Base-by-base conservation (phyloP, 371 early-diverging fungal species). In the Blakeslea trispora region DNA sequence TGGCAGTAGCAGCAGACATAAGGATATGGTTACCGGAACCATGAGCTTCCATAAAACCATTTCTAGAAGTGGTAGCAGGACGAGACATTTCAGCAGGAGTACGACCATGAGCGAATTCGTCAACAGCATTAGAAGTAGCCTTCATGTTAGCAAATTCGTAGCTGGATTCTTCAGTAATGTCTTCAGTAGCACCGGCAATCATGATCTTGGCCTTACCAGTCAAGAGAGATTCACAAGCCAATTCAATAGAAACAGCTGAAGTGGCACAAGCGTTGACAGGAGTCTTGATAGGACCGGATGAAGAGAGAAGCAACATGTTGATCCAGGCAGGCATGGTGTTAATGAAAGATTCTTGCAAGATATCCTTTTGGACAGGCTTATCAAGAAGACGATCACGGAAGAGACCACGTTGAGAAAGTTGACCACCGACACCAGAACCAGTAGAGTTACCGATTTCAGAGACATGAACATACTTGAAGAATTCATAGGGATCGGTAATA, bases 111-210 rank as follows among this genome's bases (percentile, higher is more conserved):
- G 86, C 92, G 31, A 91, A 70, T 77, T 97, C 98, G 34, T 89
- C 91, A 21, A 83, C 81, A 32, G 96, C 75, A 68, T 86, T 92
- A 57, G 89, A 87, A 22, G 97, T 96, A 34, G 96, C 98, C 84
- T 94, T 94, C 96, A 96, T 97, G 83, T 94, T 92, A 63, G 94
- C 94, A 77, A 97, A 96, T 81, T 97, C 98, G 60, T 89, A 90
- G 34, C 91, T 90, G 37, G 93, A 91, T 64, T 97, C 95, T 70
- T 95, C 96, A 51, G 89, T 89, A 75, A 93, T 92, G 59, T 94
- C 95, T 68, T 97, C 98, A 61, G 88, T 92, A 15, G 92, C 95
- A 74, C 98, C 98, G 50, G 94, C 96, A 59, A 97, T 74, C 71
- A 96, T 91, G 55, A 97, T 87, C 79, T 93, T 92, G 48, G 98